These are phyloP conservation scores for Styphnolobium japonicum DNA, from an alignment of 306 rosid species.

Conservation along the genomic window DNA sequence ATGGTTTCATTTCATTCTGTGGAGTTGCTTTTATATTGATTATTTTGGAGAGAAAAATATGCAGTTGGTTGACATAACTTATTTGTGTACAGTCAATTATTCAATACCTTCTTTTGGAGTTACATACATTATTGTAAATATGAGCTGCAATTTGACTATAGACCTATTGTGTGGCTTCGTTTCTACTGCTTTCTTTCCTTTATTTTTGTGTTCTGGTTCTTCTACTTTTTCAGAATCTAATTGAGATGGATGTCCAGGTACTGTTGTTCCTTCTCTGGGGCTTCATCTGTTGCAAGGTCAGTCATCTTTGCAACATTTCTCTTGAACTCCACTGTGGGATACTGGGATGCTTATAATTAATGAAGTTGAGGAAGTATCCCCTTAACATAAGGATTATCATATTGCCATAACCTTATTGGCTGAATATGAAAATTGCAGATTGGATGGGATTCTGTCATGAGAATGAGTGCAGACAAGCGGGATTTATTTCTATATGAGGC, in stretches of 20 bases:
- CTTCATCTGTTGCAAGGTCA: slow-evolving; percentile 90
- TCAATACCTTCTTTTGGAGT: background rate
- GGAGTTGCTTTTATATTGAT: background rate
- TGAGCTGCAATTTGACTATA: background rate
- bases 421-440: slow-evolving; percentile 51
- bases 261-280: slow-evolving; percentile 79
- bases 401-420: slow-evolving; percentile 20
- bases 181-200: background rate
- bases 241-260: slow-evolving; percentile 59
- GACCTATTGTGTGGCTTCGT: background rate
- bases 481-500: slow-evolving; percentile 93
- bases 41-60: background rate
- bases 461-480: slow-evolving; percentile 93
- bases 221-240: slow-evolving; percentile 28
- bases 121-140: background rate
- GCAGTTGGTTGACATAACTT: background rate
- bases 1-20: background rate
- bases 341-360: background rate
- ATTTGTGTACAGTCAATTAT: background rate
- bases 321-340: background rate
- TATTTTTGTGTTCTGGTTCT: background rate
- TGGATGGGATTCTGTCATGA: slow-evolving; percentile 99
- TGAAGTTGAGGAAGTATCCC: slow-evolving; percentile 5
- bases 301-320: slow-evolving; percentile 23
- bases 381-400: background rate